Evolutionary conservation across 2,329 filamentous ascomycete genomes (phyloP).

Genomic region (Plenodomus biglobosus): DNA sequence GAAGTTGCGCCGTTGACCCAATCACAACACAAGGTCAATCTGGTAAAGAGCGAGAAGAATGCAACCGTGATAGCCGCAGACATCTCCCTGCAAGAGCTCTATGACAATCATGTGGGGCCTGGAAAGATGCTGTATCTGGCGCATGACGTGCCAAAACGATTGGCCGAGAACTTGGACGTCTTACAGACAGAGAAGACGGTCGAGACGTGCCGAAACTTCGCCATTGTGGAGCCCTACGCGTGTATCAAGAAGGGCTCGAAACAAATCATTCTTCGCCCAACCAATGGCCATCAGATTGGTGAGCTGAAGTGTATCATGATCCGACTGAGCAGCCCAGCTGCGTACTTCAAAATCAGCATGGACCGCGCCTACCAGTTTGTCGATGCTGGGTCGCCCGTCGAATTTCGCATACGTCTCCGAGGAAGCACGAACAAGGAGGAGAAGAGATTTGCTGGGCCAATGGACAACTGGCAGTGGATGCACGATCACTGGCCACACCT

Average conservation of each 20-base stretch:
- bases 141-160: constrained; percentile 3
- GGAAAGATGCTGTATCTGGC: constrained; percentile 24
- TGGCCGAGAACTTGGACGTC: constrained; percentile 1
- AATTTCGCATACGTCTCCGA: constrained; percentile 20
- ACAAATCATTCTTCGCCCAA: background rate
- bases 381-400: constrained; percentile 21
- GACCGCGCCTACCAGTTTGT: constrained; percentile 32
- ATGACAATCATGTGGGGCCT: constrained; percentile 20
- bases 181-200: constrained; percentile 4
- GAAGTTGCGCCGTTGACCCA: constrained; percentile 2
- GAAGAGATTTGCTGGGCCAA: background rate
- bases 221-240: constrained; percentile 9
- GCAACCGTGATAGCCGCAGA: constrained; percentile 9
- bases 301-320: constrained; percentile 23
- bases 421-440: constrained; percentile 4
- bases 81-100: constrained; percentile 23
- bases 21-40: constrained; percentile 23
- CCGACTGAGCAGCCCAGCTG: constrained; percentile 11
- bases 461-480: constrained; percentile 21
- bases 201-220: constrained; percentile 8
- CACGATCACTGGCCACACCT: constrained; percentile 33
- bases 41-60: constrained; percentile 9
- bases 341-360: constrained; percentile 12
- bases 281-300: constrained; percentile 10
- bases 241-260: background rate